These are phyloP conservation scores for Pseudogymnoascus sp. DNA, from an alignment of 2,329 filamentous ascomycete species.

Conservation along the genomic window DNA sequence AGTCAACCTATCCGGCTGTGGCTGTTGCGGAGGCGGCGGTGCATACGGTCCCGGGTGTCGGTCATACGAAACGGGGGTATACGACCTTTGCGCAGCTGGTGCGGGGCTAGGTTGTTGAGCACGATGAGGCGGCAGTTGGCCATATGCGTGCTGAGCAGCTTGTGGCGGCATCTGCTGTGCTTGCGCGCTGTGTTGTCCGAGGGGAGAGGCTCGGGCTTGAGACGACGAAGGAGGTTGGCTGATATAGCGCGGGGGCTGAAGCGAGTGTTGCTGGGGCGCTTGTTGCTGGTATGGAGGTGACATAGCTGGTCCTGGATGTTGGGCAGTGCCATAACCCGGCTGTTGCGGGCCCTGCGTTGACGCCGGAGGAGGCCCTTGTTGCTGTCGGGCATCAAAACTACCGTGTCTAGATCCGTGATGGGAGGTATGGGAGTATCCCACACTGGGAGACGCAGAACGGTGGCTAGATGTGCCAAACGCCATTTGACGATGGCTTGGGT, in stretches of 20 bases:
- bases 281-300: conserved; percentile 6
- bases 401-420: conserved; percentile 27
- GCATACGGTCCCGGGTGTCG: neutral
- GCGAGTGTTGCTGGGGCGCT: neutral
- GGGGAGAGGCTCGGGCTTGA: neutral
- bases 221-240: neutral
- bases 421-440: conserved; percentile 23
- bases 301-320: neutral
- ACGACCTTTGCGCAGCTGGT: conserved; percentile 1
- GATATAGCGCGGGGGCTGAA: neutral
- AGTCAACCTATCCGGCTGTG: neutral
- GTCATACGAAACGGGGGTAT: conserved; percentile 1
- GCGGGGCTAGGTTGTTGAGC: neutral
- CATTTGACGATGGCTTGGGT: conserved; percentile 25
- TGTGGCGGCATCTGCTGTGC: neutral
- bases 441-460: conserved; percentile 23
- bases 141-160: neutral
- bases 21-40: neutral
- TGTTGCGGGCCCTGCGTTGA: neutral
- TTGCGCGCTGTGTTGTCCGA: neutral
- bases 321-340: neutral
- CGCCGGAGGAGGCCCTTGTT: neutral
- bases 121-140: conserved; percentile 1
- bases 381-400: conserved; percentile 26
- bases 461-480: conserved; percentile 25